These are phyloP conservation scores for Globisporangium carolinianum DNA, from an alignment of 352 stramenopile species.

Conservation along the genomic window DNA sequence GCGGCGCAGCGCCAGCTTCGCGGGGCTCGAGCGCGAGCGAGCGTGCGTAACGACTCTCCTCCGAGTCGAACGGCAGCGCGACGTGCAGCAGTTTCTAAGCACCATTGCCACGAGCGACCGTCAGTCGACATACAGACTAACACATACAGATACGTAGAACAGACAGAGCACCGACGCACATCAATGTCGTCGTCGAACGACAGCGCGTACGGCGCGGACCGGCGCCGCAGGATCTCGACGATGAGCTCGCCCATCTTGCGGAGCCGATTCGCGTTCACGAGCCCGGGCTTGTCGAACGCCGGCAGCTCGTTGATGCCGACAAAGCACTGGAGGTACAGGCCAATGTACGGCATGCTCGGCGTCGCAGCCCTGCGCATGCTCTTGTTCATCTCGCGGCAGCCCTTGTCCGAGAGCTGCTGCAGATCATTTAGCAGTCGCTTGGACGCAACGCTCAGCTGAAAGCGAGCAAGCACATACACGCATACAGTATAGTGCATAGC, in stretches of 20 bases:
- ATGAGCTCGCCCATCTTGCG: constrained; percentile 65
- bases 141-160: background rate
- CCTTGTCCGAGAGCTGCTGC: constrained; percentile 74
- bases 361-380: constrained; percentile 70
- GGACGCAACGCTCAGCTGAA: constrained; percentile 40
- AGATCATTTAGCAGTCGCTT: constrained; percentile 78
- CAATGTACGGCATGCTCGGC: constrained; percentile 83
- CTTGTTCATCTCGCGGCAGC: constrained; percentile 80
- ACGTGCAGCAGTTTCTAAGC: constrained; percentile 64
- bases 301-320: constrained; percentile 78
- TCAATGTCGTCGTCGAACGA: constrained; percentile 47
- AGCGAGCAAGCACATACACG: background rate
- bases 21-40: constrained; percentile 71
- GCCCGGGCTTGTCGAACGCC: constrained; percentile 50
- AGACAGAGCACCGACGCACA: constrained; percentile 24
- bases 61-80: constrained; percentile 51
- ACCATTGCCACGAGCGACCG: background rate
- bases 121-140: background rate
- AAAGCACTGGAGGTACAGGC: constrained; percentile 79
- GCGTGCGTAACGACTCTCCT: constrained; percentile 71
- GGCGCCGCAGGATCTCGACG: constrained; percentile 72
- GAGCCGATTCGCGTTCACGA: constrained; percentile 70
- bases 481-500: background rate
- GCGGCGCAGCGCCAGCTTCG: constrained; percentile 52
- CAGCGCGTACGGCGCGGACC: constrained; percentile 63